Conservation (phyloP, 176 grass and related monocot species). For the Echinochloa phyllopogon region DNA sequence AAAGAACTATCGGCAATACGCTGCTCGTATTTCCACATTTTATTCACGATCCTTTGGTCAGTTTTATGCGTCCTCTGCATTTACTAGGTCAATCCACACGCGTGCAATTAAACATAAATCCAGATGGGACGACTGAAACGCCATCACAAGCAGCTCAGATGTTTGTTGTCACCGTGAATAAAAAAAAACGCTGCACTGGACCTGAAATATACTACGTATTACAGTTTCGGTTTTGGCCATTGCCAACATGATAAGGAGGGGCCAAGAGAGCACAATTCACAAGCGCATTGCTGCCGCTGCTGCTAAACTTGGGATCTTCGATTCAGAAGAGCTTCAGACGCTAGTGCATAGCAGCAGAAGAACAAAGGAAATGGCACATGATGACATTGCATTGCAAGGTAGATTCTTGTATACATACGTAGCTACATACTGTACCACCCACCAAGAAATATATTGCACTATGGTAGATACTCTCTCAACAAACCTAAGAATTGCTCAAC, state of each 20-base stretch:
- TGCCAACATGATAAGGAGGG: not conserved
- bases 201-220: too few species aligned
- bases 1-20: not conserved
- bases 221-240: not conserved
- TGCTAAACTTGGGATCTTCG: not conserved
- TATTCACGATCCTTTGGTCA: not conserved
- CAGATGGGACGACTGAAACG: too few species aligned
- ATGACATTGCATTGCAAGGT: conserved; percentile 24
- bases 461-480: conserved; percentile 25
- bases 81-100: too few species aligned
- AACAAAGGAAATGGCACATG: conserved; percentile 10
- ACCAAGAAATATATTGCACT: conserved; percentile 31
- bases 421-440: conserved; percentile 47
- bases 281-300: not conserved
- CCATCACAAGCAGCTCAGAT: too few species aligned
- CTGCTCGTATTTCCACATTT: not conserved
- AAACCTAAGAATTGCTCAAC: conserved; percentile 38
- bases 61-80: too few species aligned
- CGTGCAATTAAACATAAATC: too few species aligned
- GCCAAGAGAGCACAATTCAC: not conserved
- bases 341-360: not conserved
- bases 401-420: conserved; percentile 43
- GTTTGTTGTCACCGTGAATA: too few species aligned
- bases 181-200: too few species aligned
- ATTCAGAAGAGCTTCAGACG: not conserved